Base-by-base conservation (phyloP, 805 yeast species). In the Alloascoidea hylecoeti region DNA sequence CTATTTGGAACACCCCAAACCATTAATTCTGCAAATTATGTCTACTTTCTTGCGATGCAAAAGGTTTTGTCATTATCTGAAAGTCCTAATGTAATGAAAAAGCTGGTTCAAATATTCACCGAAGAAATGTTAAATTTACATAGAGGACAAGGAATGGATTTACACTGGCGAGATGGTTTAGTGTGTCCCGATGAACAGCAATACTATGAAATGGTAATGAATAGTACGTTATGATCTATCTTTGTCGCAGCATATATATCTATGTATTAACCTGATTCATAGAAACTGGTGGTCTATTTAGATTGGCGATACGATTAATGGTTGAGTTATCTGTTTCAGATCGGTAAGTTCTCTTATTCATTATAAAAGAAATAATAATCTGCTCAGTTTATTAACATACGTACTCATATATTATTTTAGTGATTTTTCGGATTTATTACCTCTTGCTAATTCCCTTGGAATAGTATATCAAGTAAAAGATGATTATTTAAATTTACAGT, bases 81-180 rank as follows among this genome's bases (percentile, higher is more conserved):
- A 16, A 41, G 39, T 35, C 18, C 30, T 23, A n/a, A 46, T 42
- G 35, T 48, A 48, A 48, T 47, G 32, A 45, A 45, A 37, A 62
- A 55, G 13, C 56, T 61, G 3, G 45, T 54, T 48, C 51, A 52
- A 15, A 65, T 76, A 1, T 67, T 76, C 42, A 63, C 72, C 42
- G 81, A 81, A 37, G 96, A 88, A 48, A 64, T 88, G 73, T 54
- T 82, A 38, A 77, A 80, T 49, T 58, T 88, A 41, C 96, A 88
- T 52, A 66, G 80, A 35, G 97, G 97, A 4, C 97, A 88, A 60
- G 94, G 95, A 0, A 56, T 80, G 42, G 97, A 88, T 48, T 66
- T 88, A 15, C 79, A 76, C 54, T 88, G 96, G 96, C 64, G 96
- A 44, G 95, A 85, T 40, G 60, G 66, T 18, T 49, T 63, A 19